phyloP scores from a whole-genome alignment of 1,284 basidiomycete genomes.

The Apiotrichum gracile region DNA sequence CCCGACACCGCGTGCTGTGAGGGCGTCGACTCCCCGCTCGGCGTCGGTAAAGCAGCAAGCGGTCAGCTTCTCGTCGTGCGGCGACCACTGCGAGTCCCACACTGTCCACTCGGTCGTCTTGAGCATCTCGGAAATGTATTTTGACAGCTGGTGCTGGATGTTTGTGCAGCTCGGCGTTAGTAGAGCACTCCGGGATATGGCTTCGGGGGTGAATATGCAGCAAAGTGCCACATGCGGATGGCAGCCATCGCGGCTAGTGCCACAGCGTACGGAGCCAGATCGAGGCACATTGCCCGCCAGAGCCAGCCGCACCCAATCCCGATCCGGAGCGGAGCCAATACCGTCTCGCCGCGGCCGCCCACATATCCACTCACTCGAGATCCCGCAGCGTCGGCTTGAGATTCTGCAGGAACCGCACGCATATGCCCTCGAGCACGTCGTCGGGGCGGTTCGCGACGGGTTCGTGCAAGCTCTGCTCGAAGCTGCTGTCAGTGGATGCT shows the following conservation, averaged over 20 bases:
- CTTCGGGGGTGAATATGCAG: background rate
- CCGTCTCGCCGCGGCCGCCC: no score
- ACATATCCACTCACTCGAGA: constrained; percentile 34
- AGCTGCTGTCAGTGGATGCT: constrained; percentile 18
- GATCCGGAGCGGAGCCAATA: no score
- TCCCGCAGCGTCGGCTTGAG: constrained; percentile 31
- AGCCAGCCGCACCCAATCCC: background rate
- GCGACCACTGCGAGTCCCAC: constrained; percentile 41
- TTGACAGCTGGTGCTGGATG: constrained; percentile 34
- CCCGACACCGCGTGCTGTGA: background rate
- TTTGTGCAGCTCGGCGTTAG: constrained; percentile 30
- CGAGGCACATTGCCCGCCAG: no score
- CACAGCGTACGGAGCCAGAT: no score
- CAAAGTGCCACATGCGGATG: background rate
- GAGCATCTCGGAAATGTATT: constrained; percentile 35
- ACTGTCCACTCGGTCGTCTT: constrained; percentile 39
- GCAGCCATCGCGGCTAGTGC: no score
- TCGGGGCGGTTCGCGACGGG: constrained; percentile 41
- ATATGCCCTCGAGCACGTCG: constrained; percentile 39
- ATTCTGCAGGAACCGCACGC: constrained; percentile 38
- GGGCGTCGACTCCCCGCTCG: constrained; percentile 24
- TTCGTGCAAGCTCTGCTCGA: constrained; percentile 33
- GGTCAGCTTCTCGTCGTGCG: constrained; percentile 36
- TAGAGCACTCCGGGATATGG: background rate
- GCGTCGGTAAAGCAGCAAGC: constrained; percentile 26